Evolutionary conservation across 2,329 filamentous ascomycete genomes (phyloP).

Genomic region (Torrubiella hemipterigena): DNA sequence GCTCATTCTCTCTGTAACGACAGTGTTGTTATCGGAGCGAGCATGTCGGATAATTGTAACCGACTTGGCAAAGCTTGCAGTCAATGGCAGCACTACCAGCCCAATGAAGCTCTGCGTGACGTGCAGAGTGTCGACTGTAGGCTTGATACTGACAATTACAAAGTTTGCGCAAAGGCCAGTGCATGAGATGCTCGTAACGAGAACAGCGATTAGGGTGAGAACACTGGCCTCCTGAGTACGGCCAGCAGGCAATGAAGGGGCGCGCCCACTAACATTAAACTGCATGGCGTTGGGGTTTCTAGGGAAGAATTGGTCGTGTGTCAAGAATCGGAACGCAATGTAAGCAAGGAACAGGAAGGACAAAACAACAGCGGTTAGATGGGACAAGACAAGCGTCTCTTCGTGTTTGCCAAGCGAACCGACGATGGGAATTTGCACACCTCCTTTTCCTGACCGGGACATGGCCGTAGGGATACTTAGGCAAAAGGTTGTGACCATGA

Average conservation of each 20-base stretch:
- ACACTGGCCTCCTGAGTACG: too few relatives aligned
- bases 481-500: conserved; percentile 9
- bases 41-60: conserved; percentile 5
- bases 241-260: too few relatives aligned
- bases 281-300: conserved; percentile 3
- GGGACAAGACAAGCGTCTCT: conserved; percentile 7
- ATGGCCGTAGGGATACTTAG: conserved; percentile 9
- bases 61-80: conserved; percentile 5
- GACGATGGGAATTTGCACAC: too few relatives aligned
- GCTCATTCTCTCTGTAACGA: conserved; percentile 3
- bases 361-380: conserved; percentile 7
- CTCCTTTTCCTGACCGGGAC: conserved; percentile 4
- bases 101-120: conserved; percentile 4
- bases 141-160: conserved; percentile 4
- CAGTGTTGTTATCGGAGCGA: conserved; percentile 2
- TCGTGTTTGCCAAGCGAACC: too few relatives aligned
- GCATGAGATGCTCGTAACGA: conserved; percentile 2
- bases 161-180: conserved; percentile 2
- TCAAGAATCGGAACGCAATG: conserved; percentile 8
- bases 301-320: conserved; percentile 8
- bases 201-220: background rate
- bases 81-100: conserved; percentile 3
- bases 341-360: conserved; percentile 8
- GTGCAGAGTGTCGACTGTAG: conserved; percentile 1
- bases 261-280: too few relatives aligned